Percentiles rank a stretch among this genome's conserved stretches.
Evolutionary conservation across 208 protist species (phyloP).

Genomic region (Acanthamoeba lenticulata): DNA sequence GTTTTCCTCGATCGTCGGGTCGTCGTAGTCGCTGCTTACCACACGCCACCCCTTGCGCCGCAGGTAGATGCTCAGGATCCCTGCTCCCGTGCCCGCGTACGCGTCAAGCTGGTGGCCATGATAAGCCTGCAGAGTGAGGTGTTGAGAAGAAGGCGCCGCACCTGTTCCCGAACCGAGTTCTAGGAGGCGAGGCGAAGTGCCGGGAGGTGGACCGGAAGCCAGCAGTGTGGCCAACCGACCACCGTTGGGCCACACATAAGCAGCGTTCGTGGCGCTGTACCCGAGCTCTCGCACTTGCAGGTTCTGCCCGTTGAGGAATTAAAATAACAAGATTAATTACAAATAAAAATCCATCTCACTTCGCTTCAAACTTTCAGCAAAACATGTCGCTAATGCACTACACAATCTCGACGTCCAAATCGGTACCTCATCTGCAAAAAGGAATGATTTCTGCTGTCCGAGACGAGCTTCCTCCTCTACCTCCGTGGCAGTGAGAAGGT

Average conservation of each 20-base stretch:
- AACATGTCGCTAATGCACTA: too few relatives aligned
- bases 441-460: conserved; percentile 15
- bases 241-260: conserved; percentile 56
- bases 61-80: conserved; percentile 42
- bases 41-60: neutral
- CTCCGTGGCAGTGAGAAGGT: neutral
- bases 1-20: conserved; percentile 32
- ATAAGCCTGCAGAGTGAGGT: neutral
- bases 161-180: conserved; percentile 53
- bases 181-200: neutral
- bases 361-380: too few relatives aligned
- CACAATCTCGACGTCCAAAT: neutral
- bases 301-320: neutral
- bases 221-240: neutral
- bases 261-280: conserved; percentile 40
- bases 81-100: neutral
- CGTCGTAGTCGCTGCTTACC: conserved; percentile 61
- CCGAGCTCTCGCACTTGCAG: conserved; percentile 2
- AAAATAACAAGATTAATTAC: neutral
- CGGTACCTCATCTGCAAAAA: conserved; percentile 3
- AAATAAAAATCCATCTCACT: neutral
- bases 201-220: neutral
- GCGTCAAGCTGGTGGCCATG: neutral
- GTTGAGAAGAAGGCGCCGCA: neutral
- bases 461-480: conserved; percentile 10